phyloP scores from a whole-genome alignment of 495 filamentous ascomycete species.

The Lophium mytilinum region DNA sequence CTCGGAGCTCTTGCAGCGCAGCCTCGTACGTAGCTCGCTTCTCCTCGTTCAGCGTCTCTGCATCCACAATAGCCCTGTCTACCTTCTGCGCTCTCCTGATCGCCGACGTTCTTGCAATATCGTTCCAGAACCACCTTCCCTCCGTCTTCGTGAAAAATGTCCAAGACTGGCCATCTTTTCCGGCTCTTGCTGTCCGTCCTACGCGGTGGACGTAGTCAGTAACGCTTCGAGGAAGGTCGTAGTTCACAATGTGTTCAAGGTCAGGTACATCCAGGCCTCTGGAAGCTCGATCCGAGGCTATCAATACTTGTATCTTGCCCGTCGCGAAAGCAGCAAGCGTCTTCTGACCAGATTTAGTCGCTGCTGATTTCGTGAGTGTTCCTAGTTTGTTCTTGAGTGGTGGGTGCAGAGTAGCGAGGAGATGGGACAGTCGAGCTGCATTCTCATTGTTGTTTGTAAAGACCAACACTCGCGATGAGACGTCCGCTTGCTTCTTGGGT shows the following conservation, averaged over 20 bases:
- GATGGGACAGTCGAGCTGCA: constrained; percentile 67
- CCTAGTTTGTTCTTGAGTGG: constrained; percentile 48
- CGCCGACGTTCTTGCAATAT: constrained; percentile 47
- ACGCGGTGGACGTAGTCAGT: constrained; percentile 88
- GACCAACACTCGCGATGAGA: constrained; percentile 49
- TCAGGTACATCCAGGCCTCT: constrained; percentile 81
- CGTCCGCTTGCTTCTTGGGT: background rate
- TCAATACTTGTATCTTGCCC: constrained; percentile 61
- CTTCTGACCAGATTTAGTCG: constrained; percentile 54
- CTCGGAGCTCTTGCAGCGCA: constrained; percentile 19
- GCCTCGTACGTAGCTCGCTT: constrained; percentile 17
- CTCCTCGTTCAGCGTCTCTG: constrained; percentile 6
- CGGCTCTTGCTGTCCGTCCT: constrained; percentile 82
- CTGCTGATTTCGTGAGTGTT: constrained; percentile 67
- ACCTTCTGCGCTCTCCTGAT: constrained; percentile 18
- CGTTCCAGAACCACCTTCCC: constrained; percentile 78
- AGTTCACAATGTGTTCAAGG: constrained; percentile 83
- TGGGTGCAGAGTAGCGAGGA: constrained; percentile 63
- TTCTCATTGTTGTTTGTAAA: constrained; percentile 86
- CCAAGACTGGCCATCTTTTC: constrained; percentile 69
- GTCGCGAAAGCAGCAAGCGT: constrained; percentile 55
- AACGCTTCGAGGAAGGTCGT: constrained; percentile 76
- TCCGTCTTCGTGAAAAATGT: constrained; percentile 71
- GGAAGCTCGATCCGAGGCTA: constrained; percentile 86
- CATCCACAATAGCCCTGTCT: constrained; percentile 4